These are phyloP conservation scores for Nectriaceae sp. DNA, from an alignment of 2,329 filamentous ascomycete genomes.

Conservation along the genomic window DNA sequence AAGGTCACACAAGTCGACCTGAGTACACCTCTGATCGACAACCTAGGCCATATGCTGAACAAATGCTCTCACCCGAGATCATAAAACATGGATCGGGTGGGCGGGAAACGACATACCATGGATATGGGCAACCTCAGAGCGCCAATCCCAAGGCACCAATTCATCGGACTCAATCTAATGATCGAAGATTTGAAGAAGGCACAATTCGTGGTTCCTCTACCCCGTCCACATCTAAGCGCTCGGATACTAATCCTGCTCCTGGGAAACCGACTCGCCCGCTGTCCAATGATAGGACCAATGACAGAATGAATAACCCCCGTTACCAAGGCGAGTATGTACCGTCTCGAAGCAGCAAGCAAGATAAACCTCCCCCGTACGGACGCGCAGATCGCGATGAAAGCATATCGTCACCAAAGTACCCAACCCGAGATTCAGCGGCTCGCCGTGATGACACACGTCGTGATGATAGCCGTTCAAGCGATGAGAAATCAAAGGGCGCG, in stretches of 20 bases:
- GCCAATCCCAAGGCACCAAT: slow-evolving; percentile 26
- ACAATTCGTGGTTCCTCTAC: slow-evolving; percentile 28
- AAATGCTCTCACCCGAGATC: slow-evolving; percentile 43
- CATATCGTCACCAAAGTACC: slow-evolving; percentile 17
- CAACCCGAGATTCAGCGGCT: slow-evolving; percentile 25
- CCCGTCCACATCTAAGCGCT: slow-evolving; percentile 29
- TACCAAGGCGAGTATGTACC: slow-evolving; percentile 28
- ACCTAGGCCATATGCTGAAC: slow-evolving; percentile 33
- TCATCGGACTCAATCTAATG: slow-evolving; percentile 33
- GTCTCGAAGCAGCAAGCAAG: slow-evolving; percentile 31
- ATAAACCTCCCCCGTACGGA: slow-evolving; percentile 31
- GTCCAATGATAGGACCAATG: slow-evolving; percentile 39
- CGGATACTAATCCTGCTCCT: slow-evolving; percentile 28
- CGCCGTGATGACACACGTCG: slow-evolving; percentile 16
- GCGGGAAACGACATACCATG: slow-evolving; percentile 46
- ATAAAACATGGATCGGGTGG: slow-evolving; percentile 43
- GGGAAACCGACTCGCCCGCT: slow-evolving; percentile 28
- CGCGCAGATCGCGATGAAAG: slow-evolving; percentile 24
- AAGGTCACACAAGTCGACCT: slow-evolving; percentile 32
- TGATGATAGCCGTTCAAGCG: slow-evolving; percentile 42
- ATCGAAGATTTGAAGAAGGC: slow-evolving; percentile 27
- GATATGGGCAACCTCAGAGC: slow-evolving; percentile 21
- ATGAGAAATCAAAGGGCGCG: slow-evolving; percentile 37
- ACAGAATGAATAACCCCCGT: slow-evolving; percentile 31
- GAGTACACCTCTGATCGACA: slow-evolving; percentile 33